Evolutionary conservation across 1,139 yeast genomes (phyloP).

Genomic region (Yarrowia galli): DNA sequence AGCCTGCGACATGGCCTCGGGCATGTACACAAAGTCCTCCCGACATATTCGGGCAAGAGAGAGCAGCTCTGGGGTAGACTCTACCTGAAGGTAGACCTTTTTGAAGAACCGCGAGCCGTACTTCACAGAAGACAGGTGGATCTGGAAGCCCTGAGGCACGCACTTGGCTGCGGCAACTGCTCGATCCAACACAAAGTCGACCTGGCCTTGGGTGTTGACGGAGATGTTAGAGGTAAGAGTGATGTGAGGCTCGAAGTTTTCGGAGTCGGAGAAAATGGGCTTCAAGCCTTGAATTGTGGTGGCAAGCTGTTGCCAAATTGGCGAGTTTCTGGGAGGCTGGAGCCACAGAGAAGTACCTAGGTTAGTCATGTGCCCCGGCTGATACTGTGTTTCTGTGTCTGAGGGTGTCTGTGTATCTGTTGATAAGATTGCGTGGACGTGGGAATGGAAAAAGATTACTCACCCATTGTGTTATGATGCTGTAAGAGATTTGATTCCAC

Average conservation of each 20-base stretch:
- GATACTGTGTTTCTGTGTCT: background rate
- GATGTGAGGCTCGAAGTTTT: constrained; percentile 75
- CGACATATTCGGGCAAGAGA: constrained; percentile 74
- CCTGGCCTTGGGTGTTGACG: constrained; percentile 53
- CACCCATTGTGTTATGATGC: constrained; percentile 25
- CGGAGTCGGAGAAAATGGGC: constrained; percentile 74
- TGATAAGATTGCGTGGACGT: background rate
- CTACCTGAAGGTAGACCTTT: constrained; percentile 68
- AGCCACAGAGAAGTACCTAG: constrained; percentile 72
- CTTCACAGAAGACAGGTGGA: constrained; percentile 47
- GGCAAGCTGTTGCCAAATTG: constrained; percentile 62
- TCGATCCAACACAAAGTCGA: constrained; percentile 66
- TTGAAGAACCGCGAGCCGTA: constrained; percentile 60
- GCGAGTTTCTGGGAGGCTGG: constrained; percentile 66
- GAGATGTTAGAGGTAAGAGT: constrained; percentile 71
- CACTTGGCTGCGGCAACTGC: constrained; percentile 66
- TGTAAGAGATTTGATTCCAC: constrained; percentile 7
- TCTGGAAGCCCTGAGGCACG: constrained; percentile 48
- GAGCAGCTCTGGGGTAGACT: constrained; percentile 62
- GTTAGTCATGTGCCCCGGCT: constrained; percentile 22
- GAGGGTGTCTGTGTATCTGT: background rate
- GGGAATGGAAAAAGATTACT: background rate
- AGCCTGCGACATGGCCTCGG: constrained; percentile 47
- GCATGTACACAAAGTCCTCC: constrained; percentile 65
- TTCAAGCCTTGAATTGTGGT: constrained; percentile 69